Conservation (phyloP, 805 yeast species). For the Hanseniaspora mollemarum region DNA sequence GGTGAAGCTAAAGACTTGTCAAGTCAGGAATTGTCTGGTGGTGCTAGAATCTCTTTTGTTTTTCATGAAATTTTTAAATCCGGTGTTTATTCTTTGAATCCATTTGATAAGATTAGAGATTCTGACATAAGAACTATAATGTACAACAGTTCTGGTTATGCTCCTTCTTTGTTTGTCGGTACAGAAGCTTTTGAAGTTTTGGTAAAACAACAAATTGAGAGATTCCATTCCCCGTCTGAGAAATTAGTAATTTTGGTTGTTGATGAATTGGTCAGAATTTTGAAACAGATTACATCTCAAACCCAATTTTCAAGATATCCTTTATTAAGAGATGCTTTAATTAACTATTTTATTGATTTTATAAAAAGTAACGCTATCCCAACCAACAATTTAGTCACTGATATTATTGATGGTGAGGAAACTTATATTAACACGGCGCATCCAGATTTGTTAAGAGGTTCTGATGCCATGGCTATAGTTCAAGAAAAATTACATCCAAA, state of each 20-base stretch:
- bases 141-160: slow-evolving; percentile 92
- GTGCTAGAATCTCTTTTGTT: slow-evolving; percentile 94
- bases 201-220: slow-evolving; percentile 82
- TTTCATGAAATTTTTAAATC: slow-evolving; percentile 92
- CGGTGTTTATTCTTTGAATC: slow-evolving; percentile 84
- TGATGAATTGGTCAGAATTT: slow-evolving; percentile 86
- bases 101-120: slow-evolving; percentile 91
- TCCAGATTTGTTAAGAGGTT: slow-evolving; percentile 89
- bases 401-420: slow-evolving; percentile 76
- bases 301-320: slow-evolving; percentile 85
- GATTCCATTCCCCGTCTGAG: slow-evolving; percentile 87
- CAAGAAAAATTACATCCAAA: slow-evolving; percentile 66
- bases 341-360: slow-evolving; percentile 66
- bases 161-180: slow-evolving; percentile 93
- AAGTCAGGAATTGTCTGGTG: slow-evolving; percentile 86
- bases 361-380: slow-evolving; percentile 72
- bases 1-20: slow-evolving; percentile 88
- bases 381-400: slow-evolving; percentile 73
- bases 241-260: slow-evolving; percentile 83
- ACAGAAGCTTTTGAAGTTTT: slow-evolving; percentile 94
- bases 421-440: slow-evolving; percentile 96
- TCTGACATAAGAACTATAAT: slow-evolving; percentile 91
- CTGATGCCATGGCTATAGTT: slow-evolving; percentile 87
- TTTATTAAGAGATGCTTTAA: slow-evolving; percentile 72
- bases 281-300: slow-evolving; percentile 70